These are phyloP conservation scores for Echeveria elegans DNA, from an alignment of 164 flowering plant species.

Conservation along the genomic window DNA sequence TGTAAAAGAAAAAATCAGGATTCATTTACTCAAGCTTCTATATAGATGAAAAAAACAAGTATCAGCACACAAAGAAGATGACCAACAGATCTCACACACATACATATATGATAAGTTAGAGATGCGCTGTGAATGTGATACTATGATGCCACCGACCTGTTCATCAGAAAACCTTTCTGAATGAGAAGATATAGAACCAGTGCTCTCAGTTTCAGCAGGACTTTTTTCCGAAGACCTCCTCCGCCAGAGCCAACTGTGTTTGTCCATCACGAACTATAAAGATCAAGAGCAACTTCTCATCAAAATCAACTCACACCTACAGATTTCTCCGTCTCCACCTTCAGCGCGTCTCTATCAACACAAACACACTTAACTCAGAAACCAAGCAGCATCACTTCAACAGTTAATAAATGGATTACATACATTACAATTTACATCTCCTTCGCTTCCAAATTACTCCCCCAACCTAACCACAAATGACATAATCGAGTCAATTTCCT, in stretches of 20 bases:
- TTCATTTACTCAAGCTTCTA: no score
- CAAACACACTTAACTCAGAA: not conserved
- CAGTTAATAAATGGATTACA: not conserved
- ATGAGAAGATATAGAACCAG: conserved; percentile 48
- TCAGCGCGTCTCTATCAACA: conserved; percentile 1
- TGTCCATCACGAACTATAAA: conserved; percentile 28
- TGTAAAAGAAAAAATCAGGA: no score
- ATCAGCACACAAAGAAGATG: not conserved
- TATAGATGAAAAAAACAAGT: not conserved
- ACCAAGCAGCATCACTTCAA: not conserved
- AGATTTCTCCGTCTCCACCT: conserved; percentile 6
- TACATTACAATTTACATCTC: not conserved
- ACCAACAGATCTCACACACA: not conserved
- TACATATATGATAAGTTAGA: not conserved
- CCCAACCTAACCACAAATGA: not conserved
- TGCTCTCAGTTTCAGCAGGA: conserved; percentile 52
- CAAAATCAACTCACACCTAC: conserved; percentile 6
- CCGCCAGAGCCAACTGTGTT: conserved; percentile 55
- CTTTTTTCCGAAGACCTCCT: conserved; percentile 51
- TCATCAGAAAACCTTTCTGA: conserved; percentile 57
- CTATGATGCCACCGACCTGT: conserved; percentile 26
- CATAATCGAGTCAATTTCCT: not conserved
- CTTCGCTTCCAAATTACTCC: conserved; percentile 24
- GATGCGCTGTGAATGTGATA: not conserved
- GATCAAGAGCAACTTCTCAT: not conserved